phyloP scores from a whole-genome alignment of 495 filamentous ascomycete species.

The Xanthoparmelia taractica region DNA sequence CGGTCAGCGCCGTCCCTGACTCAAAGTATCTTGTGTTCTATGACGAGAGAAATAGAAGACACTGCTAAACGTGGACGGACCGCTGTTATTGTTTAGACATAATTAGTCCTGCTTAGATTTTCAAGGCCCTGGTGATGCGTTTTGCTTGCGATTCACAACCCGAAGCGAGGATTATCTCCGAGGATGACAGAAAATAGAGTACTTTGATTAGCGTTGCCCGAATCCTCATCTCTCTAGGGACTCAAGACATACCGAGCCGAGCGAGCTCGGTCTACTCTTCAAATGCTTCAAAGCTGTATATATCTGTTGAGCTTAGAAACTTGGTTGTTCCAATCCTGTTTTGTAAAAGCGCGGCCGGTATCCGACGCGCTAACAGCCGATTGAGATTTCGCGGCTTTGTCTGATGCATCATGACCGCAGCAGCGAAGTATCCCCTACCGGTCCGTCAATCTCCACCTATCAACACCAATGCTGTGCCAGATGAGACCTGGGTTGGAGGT shows the following conservation, averaged over 20 bases:
- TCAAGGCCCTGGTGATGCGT: too few species aligned
- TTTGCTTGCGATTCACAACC: background rate
- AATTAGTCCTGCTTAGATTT: background rate
- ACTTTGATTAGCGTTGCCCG: too few species aligned
- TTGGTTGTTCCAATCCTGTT: background rate
- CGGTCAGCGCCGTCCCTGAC: background rate
- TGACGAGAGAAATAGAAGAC: background rate
- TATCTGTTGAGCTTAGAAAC: background rate
- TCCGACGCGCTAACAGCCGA: background rate
- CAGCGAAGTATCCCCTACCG: constrained; percentile 17
- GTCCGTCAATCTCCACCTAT: constrained; percentile 26
- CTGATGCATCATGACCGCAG: background rate
- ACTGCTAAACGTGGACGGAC: background rate
- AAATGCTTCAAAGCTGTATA: too few species aligned
- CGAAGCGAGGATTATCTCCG: background rate
- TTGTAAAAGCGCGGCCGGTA: background rate
- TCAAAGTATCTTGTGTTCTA: background rate
- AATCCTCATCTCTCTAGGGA: too few species aligned
- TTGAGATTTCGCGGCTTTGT: background rate
- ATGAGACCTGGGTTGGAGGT: constrained; percentile 27
- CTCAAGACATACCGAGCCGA: too few species aligned
- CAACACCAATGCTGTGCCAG: constrained; percentile 9
- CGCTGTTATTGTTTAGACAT: background rate
- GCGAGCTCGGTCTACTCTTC: background rate
- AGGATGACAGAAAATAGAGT: too few species aligned